Evolutionary conservation across 2,329 filamentous ascomycete genomes (phyloP).

Genomic region (Calonectria hawksworthii): DNA sequence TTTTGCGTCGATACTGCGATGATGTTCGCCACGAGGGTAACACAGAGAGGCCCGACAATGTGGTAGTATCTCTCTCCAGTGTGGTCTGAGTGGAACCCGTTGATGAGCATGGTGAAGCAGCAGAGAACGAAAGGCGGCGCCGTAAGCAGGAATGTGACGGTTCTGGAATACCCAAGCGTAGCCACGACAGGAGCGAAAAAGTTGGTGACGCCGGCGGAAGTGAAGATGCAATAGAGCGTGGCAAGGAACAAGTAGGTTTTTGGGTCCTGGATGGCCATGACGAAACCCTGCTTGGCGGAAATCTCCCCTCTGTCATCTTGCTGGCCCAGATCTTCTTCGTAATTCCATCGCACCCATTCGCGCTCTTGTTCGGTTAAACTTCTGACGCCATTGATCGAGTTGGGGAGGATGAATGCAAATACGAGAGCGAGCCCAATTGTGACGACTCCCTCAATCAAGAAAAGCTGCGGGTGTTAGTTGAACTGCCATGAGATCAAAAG

Average conservation of each 20-base stretch:
- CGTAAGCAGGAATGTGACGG: conserved; percentile 8
- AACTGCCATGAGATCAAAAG: not conserved
- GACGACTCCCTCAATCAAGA: conserved; percentile 22
- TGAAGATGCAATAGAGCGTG: conserved; percentile 22
- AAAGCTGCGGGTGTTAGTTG: conserved; percentile 3
- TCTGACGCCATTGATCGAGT: conserved; percentile 9
- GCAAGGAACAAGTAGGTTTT: conserved; percentile 19
- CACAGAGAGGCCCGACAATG: not conserved
- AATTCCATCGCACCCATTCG: conserved; percentile 21
- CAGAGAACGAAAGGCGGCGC: conserved; percentile 4
- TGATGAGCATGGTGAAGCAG: conserved; percentile 4
- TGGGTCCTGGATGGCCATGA: conserved; percentile 19
- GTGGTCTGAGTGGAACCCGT: not conserved
- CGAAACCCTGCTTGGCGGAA: conserved; percentile 43
- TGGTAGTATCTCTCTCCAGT: conserved; percentile 9
- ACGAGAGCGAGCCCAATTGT: conserved; percentile 16
- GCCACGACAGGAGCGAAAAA: conserved; percentile 20
- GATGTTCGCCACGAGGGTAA: not conserved
- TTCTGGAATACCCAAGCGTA: conserved; percentile 16
- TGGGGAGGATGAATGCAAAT: conserved; percentile 22
- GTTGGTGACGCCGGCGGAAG: conserved; percentile 18
- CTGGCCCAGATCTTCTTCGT: conserved; percentile 16
- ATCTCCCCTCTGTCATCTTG: conserved; percentile 15
- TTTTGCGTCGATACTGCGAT: conserved; percentile 1
- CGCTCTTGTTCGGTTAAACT: conserved; percentile 11